Base-by-base conservation (phyloP, 2,329 filamentous ascomycete genomes). In the Endocalyx cinctus region DNA sequence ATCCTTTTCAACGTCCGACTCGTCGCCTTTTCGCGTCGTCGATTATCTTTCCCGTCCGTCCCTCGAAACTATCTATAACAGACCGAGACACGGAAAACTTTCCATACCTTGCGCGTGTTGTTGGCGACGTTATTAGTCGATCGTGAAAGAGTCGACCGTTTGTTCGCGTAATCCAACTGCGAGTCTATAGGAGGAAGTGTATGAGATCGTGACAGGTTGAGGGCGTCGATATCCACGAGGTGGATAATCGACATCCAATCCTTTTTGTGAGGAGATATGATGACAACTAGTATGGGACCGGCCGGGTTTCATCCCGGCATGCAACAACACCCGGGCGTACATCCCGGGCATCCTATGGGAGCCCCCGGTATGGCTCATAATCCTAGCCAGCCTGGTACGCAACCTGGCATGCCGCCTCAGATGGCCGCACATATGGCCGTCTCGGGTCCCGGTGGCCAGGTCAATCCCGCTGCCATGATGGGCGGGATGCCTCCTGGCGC, bases 391-490 rank as follows among this genome's bases (percentile, higher is more conserved):
- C 79, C 77, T 46, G 82, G 83, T 59, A 72, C 69, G 33, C 81
- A 82, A 44, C 77, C 75, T 17, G 72, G 70, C 25, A 79, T 83
- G 58, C 74, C 74, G 47, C 83, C 84, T 57, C 82, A 85, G 59
- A 71, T 80, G 48, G 63, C 62, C 22, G 64, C 76, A 61, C 82
- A 84, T 48, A 84, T 85, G 66, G 79, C 75, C 41, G 83, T 83
- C 17, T 84, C 84, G 37, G 82, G 77, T 22, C 82, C 84, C 14
- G 79, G 78, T 46, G 77, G 74, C 41, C 82, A 85, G 55, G 80
- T 86, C 45, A 85, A 79, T 55, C 81, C 84, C 50, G 76, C 74
- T 17, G 74, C 79, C 36, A 76, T 88, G 71, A 87, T 89, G 82
- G 75, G 67, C 44, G 80, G 75, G 37, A 86, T 89, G 78, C 82